A percentile compares a stretch with the other conserved stretches of the same genome.
These are phyloP conservation scores for Boletus rufocinnamomeus DNA, from an alignment of 768 basidiomycete species.

Conservation along the genomic window DNA sequence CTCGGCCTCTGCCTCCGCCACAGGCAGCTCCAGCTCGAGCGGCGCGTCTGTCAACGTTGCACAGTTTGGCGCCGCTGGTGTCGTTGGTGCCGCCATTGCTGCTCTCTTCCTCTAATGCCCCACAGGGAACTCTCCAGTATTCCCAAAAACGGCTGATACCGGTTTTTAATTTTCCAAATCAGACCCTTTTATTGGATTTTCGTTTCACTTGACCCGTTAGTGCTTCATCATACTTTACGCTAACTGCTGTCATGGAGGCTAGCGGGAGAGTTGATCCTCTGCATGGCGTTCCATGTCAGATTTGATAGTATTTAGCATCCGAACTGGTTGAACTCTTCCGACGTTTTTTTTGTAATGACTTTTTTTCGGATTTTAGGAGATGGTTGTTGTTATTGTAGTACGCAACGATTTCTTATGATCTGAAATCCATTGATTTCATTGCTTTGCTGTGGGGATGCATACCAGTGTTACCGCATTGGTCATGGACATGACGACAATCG, in stretches of 20 bases:
- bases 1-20: constrained; percentile 13
- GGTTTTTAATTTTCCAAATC: constrained; percentile 14
- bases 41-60: constrained; percentile 45
- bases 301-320: constrained; percentile 6
- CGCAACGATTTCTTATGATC: constrained; percentile 18
- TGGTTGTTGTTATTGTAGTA: constrained; percentile 20
- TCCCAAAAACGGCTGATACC: constrained; percentile 23
- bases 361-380: constrained; percentile 19
- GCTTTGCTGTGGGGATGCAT: background rate
- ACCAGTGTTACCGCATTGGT: background rate
- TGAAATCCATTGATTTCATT: constrained; percentile 12
- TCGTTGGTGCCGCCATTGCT: constrained; percentile 36
- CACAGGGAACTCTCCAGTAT: background rate
- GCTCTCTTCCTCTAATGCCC: constrained; percentile 40
- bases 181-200: constrained; percentile 18
- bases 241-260: constrained; percentile 5
- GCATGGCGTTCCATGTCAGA: background rate
- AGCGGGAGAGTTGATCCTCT: constrained; percentile 5
- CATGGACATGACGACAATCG: background rate
- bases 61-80: constrained; percentile 46
- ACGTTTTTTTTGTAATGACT: constrained; percentile 8
- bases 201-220: constrained; percentile 1
- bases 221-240: constrained; percentile 23
- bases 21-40: constrained; percentile 33
- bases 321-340: constrained; percentile 1